These are phyloP conservation scores for Salix dunnii DNA, from an alignment of 345 rosid genomes.

Conservation along the genomic window DNA sequence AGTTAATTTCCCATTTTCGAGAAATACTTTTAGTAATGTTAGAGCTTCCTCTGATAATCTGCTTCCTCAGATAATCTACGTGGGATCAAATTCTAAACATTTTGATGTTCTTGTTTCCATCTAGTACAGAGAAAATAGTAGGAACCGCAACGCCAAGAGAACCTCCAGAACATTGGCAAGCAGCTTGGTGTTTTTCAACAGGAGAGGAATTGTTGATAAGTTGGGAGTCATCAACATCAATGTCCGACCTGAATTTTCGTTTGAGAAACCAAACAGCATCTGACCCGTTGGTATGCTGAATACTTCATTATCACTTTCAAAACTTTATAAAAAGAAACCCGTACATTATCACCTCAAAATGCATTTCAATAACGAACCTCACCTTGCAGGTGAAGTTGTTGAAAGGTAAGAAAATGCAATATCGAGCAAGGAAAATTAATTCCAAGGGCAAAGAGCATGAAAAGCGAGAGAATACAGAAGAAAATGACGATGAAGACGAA, in stretches of 20 bases:
- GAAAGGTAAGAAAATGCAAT: conserved; percentile 67
- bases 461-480: background rate
- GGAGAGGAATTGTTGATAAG: conserved; percentile 64
- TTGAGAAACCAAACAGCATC: conserved; percentile 36
- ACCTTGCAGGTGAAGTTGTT: conserved; percentile 48
- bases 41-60: background rate
- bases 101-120: conserved; percentile 29
- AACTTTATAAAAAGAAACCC: background rate
- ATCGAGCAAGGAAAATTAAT: conserved; percentile 21
- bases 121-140: conserved; percentile 87
- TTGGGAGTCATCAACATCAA: conserved; percentile 43
- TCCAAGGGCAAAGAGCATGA: background rate
- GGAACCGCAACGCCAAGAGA: conserved; percentile 75
- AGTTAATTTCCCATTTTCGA: background rate
- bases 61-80: background rate
- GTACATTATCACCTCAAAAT: background rate
- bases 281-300: conserved; percentile 42
- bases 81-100: conserved; percentile 7
- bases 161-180: conserved; percentile 50
- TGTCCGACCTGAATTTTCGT: conserved; percentile 32
- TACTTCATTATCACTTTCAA: background rate
- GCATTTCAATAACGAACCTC: background rate
- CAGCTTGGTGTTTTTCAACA: conserved; percentile 73
- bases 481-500: conserved; percentile 28
- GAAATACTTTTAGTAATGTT: background rate